Evolutionary conservation across 768 basidiomycete species (phyloP).

Genomic region (Pulveroboletus sp.): DNA sequence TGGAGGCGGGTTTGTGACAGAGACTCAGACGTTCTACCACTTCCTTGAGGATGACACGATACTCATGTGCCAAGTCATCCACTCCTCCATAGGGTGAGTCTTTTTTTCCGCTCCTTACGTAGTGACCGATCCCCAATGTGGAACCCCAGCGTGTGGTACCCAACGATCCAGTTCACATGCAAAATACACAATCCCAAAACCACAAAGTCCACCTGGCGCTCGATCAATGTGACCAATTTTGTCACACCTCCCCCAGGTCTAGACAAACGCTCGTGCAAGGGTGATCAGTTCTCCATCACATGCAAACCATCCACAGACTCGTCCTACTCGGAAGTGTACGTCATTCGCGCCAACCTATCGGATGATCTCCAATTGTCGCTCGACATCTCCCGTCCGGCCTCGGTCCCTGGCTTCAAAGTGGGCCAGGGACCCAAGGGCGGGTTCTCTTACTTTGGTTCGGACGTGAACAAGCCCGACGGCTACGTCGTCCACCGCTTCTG

Average conservation of each 20-base stretch:
- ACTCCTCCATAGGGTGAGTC: conserved; percentile 83
- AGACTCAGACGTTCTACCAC: conserved; percentile 87
- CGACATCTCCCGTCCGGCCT: conserved; percentile 62
- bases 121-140: conserved; percentile 9
- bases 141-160: conserved; percentile 75
- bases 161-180: conserved; percentile 91
- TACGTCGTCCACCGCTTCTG: conserved; percentile 91
- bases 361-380: conserved; percentile 78
- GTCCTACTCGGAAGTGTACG: conserved; percentile 73
- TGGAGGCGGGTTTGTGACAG: conserved; percentile 78
- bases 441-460: conserved; percentile 79
- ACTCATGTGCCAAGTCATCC: conserved; percentile 81
- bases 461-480: conserved; percentile 66
- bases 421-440: conserved; percentile 88
- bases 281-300: conserved; percentile 79
- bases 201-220: conserved; percentile 76
- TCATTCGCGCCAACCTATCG: conserved; percentile 73
- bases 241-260: conserved; percentile 66
- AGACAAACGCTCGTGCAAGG: conserved; percentile 84
- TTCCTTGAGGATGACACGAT: conserved; percentile 75
- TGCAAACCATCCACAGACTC: conserved; percentile 51
- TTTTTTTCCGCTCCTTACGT: neutral
- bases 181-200: conserved; percentile 80
- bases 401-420: conserved; percentile 85
- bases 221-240: conserved; percentile 80